Base-by-base conservation (phyloP, 2,329 filamentous ascomycete species). In the Cercospora janseana region DNA sequence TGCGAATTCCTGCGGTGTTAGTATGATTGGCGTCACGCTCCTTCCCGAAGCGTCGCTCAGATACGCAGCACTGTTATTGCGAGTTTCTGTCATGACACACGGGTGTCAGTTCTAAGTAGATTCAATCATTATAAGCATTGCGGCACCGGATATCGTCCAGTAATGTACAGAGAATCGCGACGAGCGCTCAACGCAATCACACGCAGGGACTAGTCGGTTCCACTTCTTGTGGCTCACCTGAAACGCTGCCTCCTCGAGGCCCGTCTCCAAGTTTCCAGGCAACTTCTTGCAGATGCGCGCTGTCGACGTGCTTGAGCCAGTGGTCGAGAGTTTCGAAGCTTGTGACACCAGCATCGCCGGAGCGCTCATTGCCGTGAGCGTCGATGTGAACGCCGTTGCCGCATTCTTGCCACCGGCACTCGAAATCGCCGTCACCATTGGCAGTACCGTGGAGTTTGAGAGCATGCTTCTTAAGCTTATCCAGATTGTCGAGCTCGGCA, bases 231-330 rank as follows among this genome's bases (percentile, higher is more conserved):
- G 45, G 61, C 76, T 79, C 74, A 83, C 80, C 79, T 69, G 74
- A 76, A 60, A 74, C 52, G 34, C 40, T 67, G 54, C 74, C 74
- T 51, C 75, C 73, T 40, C 71, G 71, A 32, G 79, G 80, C 45
- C 81, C 81, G 68, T 83, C 80, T n/a, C 81, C 81, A 34, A 78
- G 69, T 57, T 73, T 70, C 75, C 79, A 79, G n/a, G 76, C 77
- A 34, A 82, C 60, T 13, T 75, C 69, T 15, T 67, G 64, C n/a
- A 84, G 62, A 63, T 85, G 81, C 15, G 60, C 63, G 24, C 70
- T 63, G 49, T 77, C 72, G 18, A 83, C 61, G 60, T 85, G 81
- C 16, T 68, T 64, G 44, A 71, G 65, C 72, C 81, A 79, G 10
- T 68, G 60, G 8, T 66, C 65, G 23, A 71, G 63, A 6, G 63